Evolutionary conservation across 148 eudicot genomes (phyloP), one percentile per base, ranked within the genome.

Genomic region (Cornus kousa): DNA sequence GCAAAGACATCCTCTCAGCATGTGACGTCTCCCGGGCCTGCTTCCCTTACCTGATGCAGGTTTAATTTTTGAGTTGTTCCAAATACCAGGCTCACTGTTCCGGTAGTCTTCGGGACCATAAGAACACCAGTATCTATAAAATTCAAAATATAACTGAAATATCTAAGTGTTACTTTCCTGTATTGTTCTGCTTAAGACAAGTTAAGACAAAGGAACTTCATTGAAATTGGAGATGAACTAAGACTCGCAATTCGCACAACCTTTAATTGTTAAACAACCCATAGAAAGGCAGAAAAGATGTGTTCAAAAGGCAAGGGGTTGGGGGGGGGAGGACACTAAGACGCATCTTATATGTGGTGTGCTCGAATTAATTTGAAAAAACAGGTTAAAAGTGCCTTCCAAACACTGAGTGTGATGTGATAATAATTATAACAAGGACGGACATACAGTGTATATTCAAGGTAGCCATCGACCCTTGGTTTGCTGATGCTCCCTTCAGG

Each of bases 1-100:
- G 46, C 86, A 83, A 79, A 80, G 77, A 70, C 86, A 83, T 11
- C 83, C 86, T 74, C 86, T 80, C 86, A 83, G 80, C 82, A 76
- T 79, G 77, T 83, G 86, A 37, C 82, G 79, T 60, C 86, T 79
- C 43, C 82, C 82, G 5, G 83, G 80, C 70, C 86, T 75, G 74
- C 82, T 83, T 76, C 86, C 85, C 74, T 83, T 83, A 8, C 85
- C 85, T 13, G 85, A 74, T 10, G 82, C 79, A 23, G 85, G 85
- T 62, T 79, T 83, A 7, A 46, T 70, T 73, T 80, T 79, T 60
- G 80, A 33, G 76, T 71, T 65, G 74, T 80, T 80, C 60, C 50
- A 82, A 55, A 64, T 66, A 20, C 79, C 68, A 55, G 82, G 71
- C 53, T 79, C 80, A 11, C 64, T 74, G 9, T 80, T 80, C 70